Conservation (phyloP, 768 basidiomycete species). For the Kwoniella mangroviensis region DNA sequence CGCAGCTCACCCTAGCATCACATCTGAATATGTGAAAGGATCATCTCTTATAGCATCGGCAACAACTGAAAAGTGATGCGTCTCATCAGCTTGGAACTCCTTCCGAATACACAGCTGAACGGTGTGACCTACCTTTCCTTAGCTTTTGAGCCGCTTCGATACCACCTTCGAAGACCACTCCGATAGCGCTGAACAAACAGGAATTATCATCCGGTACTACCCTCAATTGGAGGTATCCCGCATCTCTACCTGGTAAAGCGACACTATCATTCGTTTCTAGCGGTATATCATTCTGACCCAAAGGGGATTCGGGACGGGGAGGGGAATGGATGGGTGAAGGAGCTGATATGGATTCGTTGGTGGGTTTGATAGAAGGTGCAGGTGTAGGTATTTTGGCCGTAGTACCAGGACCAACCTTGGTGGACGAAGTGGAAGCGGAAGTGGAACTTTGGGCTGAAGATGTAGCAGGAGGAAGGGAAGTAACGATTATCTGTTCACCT, state of each 20-base stretch:
- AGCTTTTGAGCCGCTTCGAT: slow-evolving; percentile 72
- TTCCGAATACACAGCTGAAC: background rate
- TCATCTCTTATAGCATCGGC: slow-evolving; percentile 78
- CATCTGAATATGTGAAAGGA: slow-evolving; percentile 76
- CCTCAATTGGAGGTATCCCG: slow-evolving; percentile 58
- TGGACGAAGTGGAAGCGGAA: slow-evolving; percentile 1
- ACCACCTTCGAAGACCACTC: slow-evolving; percentile 81
- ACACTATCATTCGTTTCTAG: slow-evolving; percentile 23
- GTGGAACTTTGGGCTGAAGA: slow-evolving; percentile 2
- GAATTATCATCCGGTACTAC: slow-evolving; percentile 97
- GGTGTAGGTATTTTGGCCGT: slow-evolving; percentile 33
- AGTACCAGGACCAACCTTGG: slow-evolving; percentile 2
- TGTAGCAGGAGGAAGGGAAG: slow-evolving; percentile 34
- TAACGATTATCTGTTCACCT: slow-evolving; percentile 88
- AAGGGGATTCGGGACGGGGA: slow-evolving; percentile 20
- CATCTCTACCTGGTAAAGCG: slow-evolving; percentile 42
- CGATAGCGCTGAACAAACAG: slow-evolving; percentile 86
- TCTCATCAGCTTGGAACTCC: background rate
- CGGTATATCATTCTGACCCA: slow-evolving; percentile 50
- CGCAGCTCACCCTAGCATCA: slow-evolving; percentile 76
- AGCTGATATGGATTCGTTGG: slow-evolving; percentile 34
- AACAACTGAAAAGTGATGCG: slow-evolving; percentile 66
- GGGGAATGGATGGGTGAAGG: slow-evolving; percentile 22
- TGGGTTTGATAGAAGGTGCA: slow-evolving; percentile 32
- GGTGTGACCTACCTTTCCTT: slow-evolving; percentile 66